Evolutionary conservation across 441 rosid genomes (phyloP).

Genomic region (Viola pubescens): DNA sequence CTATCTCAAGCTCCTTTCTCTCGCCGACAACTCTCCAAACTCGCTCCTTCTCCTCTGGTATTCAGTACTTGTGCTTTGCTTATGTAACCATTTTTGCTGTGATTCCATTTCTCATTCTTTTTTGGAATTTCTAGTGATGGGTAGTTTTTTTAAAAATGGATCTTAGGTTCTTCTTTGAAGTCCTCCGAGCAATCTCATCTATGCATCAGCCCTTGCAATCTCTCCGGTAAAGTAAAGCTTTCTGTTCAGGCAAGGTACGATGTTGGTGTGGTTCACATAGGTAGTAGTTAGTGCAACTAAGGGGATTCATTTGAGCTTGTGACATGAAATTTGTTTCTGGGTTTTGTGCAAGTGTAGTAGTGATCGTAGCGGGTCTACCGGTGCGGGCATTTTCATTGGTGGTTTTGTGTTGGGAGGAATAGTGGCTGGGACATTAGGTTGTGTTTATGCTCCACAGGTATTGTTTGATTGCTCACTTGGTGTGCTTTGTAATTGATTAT

Average conservation of each 20-base stretch:
- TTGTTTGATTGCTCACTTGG: not conserved
- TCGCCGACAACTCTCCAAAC: slow-evolving; percentile 10
- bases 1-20: slow-evolving; percentile 13
- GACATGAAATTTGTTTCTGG: not conserved
- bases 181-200: slow-evolving; percentile 15
- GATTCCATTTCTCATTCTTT: not conserved
- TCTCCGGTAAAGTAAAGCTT: slow-evolving; percentile 8
- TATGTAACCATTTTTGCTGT: not conserved
- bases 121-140: not conserved
- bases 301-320: not conserved
- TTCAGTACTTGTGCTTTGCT: not conserved
- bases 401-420: slow-evolving; percentile 46
- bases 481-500: not conserved
- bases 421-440: slow-evolving; percentile 32
- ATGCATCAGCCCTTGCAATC: slow-evolving; percentile 4
- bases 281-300: too few species aligned
- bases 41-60: slow-evolving; percentile 17
- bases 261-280: not conserved
- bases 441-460: slow-evolving; percentile 47
- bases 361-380: slow-evolving; percentile 19
- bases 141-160: not conserved
- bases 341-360: slow-evolving; percentile 15
- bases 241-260: slow-evolving; percentile 25
- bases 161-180: slow-evolving; percentile 24
- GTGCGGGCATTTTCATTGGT: slow-evolving; percentile 31